Evolutionary conservation across 140 eudicot species (phyloP), one percentile per base, ranked within the genome.

Genomic region (Anethum foeniculum): DNA sequence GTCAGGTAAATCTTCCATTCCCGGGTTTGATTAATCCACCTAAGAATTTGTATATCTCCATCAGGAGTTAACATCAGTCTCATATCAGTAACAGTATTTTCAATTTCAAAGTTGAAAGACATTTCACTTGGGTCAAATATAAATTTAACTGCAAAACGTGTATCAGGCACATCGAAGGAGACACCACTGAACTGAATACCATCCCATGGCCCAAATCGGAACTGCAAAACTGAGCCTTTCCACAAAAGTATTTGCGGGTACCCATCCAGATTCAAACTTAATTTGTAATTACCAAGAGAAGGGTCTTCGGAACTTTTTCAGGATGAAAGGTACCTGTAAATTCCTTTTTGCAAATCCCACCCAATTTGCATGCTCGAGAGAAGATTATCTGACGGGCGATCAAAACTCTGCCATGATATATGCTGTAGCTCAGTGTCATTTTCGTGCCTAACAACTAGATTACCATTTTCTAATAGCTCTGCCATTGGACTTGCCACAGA

Each of bases 11-110:
- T 8, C 27, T 39, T 56, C 91, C 87, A 87, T 4, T 64, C 81
- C n/a, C 38, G 36, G 14, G 80, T 80, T 78, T 77, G 56, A 67
- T 81, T 80, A 10, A 80, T 83, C 91, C 88, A 87, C 4, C 49
- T 82, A 46, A 74, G 54, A 74, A 74, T 39, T 74, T 74, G 54
- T 74, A 74, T 43, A 41, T 74, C 34, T 3, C 77, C 77, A 74
- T 74, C 44, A 15, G 77, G 77, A 25, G 77, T 74, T 43, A 74
- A 43, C 77, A 74, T 74, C 77, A 74, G 25, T 18, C 77, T 74
- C 56, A 44, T 74, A 13, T 28, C 36, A n/a, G 15, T 43, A 74
- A 1, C 18, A 74, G 4, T 12, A 74, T 74, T 71, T 10, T 43
- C 38, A 10, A 43, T 13, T 39, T 21, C 47, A 74, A 44, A 19